A percentile compares a stretch with the other conserved stretches of the same genome.
Conservation (phyloP, 2,329 filamentous ascomycete species). For the Stemphylium lycopersici region DNA sequence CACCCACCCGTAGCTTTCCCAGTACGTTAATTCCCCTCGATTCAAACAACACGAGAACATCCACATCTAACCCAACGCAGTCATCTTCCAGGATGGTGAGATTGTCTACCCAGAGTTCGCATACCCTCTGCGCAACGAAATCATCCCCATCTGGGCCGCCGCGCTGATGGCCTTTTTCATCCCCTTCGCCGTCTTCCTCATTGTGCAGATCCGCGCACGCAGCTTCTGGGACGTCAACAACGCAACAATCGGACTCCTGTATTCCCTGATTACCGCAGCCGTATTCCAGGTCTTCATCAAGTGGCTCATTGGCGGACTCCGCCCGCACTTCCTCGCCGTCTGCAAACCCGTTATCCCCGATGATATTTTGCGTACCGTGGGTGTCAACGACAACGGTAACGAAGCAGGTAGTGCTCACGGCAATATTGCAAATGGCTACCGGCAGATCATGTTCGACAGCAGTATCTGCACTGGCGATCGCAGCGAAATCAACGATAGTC, state of each 20-base stretch:
- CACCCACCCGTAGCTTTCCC: conserved; percentile 72
- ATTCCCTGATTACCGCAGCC: conserved; percentile 72
- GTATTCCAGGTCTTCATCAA: conserved; percentile 80
- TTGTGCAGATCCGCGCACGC: conserved; percentile 69
- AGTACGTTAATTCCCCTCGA: conserved; percentile 15
- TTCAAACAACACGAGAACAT: neutral
- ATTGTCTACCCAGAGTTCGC: conserved; percentile 73
- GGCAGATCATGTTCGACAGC: conserved; percentile 69
- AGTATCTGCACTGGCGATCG: conserved; percentile 72
- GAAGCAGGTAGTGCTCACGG: conserved; percentile 57
- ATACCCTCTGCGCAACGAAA: conserved; percentile 67
- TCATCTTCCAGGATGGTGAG: conserved; percentile 69
- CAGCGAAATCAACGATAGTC: conserved; percentile 68
- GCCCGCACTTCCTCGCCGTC: conserved; percentile 72
- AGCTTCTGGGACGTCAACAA: conserved; percentile 67
- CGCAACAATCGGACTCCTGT: conserved; percentile 70
- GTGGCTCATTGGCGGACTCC: conserved; percentile 69
- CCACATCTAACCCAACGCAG: conserved; percentile 23
- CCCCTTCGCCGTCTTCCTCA: conserved; percentile 68
- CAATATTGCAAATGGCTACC: conserved; percentile 59
- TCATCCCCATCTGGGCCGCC: conserved; percentile 71
- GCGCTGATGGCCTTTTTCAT: conserved; percentile 69
- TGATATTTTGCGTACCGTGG: conserved; percentile 32
- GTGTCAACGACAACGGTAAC: conserved; percentile 26
- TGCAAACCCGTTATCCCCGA: conserved; percentile 67